phyloP scores from a whole-genome alignment of 495 filamentous ascomycete species.

The Annulohypoxylon bovei region DNA sequence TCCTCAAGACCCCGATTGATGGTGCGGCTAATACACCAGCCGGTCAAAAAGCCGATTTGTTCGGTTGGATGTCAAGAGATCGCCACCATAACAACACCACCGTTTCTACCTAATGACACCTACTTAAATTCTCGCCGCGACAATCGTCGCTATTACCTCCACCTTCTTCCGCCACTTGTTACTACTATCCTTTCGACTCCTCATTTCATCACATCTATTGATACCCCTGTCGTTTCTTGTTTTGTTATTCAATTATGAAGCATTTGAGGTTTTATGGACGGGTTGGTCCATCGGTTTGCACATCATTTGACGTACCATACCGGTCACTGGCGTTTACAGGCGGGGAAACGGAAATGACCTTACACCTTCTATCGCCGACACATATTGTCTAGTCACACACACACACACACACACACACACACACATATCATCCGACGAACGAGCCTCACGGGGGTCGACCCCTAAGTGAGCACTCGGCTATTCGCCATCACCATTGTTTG shows the following conservation, averaged over 20 bases:
- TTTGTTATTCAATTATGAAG: conserved; percentile 38
- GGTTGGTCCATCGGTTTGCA: conserved; percentile 28
- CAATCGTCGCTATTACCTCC: conserved; percentile 11
- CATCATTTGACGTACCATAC: conserved; percentile 38
- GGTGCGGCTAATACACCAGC: conserved; percentile 27
- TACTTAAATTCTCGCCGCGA: not conserved
- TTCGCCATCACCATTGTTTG: not conserved
- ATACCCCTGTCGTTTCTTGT: conserved; percentile 47
- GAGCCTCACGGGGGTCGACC: not conserved
- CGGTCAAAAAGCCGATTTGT: conserved; percentile 44
- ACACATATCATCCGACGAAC: not conserved
- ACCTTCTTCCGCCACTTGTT: conserved; percentile 18
- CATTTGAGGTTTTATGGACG: conserved; percentile 41
- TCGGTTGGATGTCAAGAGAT: conserved; percentile 51
- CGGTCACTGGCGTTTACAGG: conserved; percentile 39
- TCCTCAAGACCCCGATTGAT: conserved; percentile 63
- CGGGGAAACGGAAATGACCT: conserved; percentile 27
- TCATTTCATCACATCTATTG: conserved; percentile 36
- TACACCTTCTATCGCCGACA: conserved; percentile 26
- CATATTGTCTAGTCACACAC: conserved; percentile 33
- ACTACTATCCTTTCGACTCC: not conserved
- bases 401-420: too few relatives aligned
- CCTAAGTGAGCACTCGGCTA: not conserved
- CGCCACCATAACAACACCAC: conserved; percentile 42
- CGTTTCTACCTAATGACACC: conserved; percentile 33